A percentile compares a stretch with the other conserved stretches of the same genome.
Conservation (phyloP, 192 early-diverging fungal genomes). For the Backusella macrospora region DNA sequence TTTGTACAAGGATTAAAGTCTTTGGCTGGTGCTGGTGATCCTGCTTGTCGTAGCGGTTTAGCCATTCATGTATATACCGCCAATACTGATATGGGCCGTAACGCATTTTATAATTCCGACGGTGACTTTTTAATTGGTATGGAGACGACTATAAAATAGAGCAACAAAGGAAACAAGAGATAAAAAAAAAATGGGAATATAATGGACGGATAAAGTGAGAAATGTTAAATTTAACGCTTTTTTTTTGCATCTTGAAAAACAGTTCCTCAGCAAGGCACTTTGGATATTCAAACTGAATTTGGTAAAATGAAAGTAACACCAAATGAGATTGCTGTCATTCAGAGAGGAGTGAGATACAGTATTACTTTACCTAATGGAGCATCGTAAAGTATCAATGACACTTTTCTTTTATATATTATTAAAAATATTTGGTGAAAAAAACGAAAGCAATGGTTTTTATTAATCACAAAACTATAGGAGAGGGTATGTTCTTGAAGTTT, state of each 20-base stretch:
- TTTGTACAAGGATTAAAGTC: slow-evolving; percentile 88
- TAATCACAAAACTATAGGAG: slow-evolving; percentile 47
- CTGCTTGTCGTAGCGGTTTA: slow-evolving; percentile 74
- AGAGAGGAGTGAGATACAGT: slow-evolving; percentile 86
- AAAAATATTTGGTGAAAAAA: neutral
- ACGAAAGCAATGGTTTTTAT: neutral
- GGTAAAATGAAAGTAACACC: slow-evolving; percentile 81
- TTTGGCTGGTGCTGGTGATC: slow-evolving; percentile 84
- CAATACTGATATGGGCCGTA: slow-evolving; percentile 74
- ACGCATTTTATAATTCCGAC: slow-evolving; percentile 88
- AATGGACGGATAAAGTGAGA: neutral
- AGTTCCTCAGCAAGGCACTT: slow-evolving; percentile 91
- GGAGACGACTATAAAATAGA: neutral
- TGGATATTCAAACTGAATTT: slow-evolving; percentile 91
- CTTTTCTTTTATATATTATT: no score
- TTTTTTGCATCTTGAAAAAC: slow-evolving; percentile 18
- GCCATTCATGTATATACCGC: slow-evolving; percentile 85
- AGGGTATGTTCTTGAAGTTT: slow-evolving; percentile 92
- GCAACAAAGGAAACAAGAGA: neutral
- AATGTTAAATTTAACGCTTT: neutral
- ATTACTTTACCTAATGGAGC: slow-evolving; percentile 81
- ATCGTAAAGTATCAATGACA: slow-evolving; percentile 52
- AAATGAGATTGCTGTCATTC: slow-evolving; percentile 93
- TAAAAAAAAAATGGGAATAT: neutral
- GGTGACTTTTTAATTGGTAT: slow-evolving; percentile 90